Conservation (phyloP, 2,329 filamentous ascomycete species). For the Onygenales sp. region DNA sequence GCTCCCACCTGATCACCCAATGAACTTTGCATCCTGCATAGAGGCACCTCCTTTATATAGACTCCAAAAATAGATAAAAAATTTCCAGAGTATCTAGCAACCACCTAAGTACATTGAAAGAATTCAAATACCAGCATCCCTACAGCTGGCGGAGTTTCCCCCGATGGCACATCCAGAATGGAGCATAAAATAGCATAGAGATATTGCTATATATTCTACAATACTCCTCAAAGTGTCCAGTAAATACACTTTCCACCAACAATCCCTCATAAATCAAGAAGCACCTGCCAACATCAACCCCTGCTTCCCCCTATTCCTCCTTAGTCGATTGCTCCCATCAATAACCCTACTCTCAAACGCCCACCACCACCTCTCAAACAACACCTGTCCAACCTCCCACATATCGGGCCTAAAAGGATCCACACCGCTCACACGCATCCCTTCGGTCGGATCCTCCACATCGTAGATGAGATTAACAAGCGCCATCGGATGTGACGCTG, state of each 20-base stretch:
- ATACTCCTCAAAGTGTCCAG: too few relatives aligned
- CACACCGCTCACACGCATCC: conserved; percentile 40
- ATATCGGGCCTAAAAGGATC: conserved; percentile 40
- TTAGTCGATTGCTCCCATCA: conserved; percentile 45
- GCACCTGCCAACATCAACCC: conserved; percentile 9
- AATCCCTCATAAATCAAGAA: neutral
- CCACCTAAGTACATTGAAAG: too few relatives aligned
- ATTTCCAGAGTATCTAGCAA: too few relatives aligned
- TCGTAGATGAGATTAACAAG: conserved; percentile 48
- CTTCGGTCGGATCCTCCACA: conserved; percentile 46
- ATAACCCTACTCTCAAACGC: conserved; percentile 46
- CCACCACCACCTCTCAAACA: conserved; percentile 55
- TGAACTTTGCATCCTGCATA: too few relatives aligned
- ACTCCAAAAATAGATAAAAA: too few relatives aligned
- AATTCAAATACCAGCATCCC: too few relatives aligned
- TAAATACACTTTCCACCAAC: neutral
- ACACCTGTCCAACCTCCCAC: conserved; percentile 51
- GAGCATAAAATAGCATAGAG: too few relatives aligned
- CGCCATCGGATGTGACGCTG: conserved; percentile 38
- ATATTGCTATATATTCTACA: too few relatives aligned
- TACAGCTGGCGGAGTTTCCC: too few relatives aligned
- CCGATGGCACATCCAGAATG: too few relatives aligned
- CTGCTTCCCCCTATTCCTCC: conserved; percentile 36
- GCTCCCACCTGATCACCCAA: too few relatives aligned
- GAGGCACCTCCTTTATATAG: too few relatives aligned